phyloP scores from a whole-genome alignment of 805 yeast genomes.

The Debaryomyces tyrocola region DNA sequence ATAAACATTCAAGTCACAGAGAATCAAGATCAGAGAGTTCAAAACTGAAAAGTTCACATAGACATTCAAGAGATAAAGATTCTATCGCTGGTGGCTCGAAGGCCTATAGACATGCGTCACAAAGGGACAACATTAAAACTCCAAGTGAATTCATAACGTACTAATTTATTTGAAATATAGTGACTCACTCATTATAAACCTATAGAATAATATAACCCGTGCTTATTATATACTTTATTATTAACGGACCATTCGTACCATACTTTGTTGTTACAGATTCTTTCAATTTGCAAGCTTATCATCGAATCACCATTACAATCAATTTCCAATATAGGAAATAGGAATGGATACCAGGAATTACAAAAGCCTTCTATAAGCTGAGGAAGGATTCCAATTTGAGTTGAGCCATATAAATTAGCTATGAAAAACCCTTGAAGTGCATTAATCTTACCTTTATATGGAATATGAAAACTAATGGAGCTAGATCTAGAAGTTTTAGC shows the following conservation, averaged over 20 bases:
- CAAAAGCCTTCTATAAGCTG: conserved; percentile 19
- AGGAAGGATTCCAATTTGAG: conserved; percentile 30
- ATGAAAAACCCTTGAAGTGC: conserved; percentile 76
- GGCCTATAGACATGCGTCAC: too few species aligned
- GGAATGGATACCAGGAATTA: conserved; percentile 39
- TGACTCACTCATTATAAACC: conserved; percentile 5
- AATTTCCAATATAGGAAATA: conserved; percentile 28
- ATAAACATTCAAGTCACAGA: background rate
- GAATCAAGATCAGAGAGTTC: too few species aligned
- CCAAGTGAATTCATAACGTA: too few species aligned
- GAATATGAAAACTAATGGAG: conserved; percentile 34
- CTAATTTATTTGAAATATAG: too few species aligned
- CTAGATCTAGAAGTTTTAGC: conserved; percentile 2
- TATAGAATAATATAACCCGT: conserved; percentile 15
- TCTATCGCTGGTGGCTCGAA: too few species aligned
- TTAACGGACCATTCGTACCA: conserved; percentile 27
- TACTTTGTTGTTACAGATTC: conserved; percentile 10
- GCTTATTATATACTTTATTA: conserved; percentile 16
- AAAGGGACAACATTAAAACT: too few species aligned
- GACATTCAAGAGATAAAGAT: too few species aligned
- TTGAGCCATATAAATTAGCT: conserved; percentile 64
- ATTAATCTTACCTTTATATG: conserved; percentile 57
- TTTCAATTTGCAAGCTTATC: conserved; percentile 11
- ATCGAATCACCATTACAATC: conserved; percentile 7
- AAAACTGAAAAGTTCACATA: too few species aligned